Evolutionary conservation across 208 protist genomes (phyloP), one percentile per base, ranked within the genome.

Genomic region (Wallacemonas sp.): DNA sequence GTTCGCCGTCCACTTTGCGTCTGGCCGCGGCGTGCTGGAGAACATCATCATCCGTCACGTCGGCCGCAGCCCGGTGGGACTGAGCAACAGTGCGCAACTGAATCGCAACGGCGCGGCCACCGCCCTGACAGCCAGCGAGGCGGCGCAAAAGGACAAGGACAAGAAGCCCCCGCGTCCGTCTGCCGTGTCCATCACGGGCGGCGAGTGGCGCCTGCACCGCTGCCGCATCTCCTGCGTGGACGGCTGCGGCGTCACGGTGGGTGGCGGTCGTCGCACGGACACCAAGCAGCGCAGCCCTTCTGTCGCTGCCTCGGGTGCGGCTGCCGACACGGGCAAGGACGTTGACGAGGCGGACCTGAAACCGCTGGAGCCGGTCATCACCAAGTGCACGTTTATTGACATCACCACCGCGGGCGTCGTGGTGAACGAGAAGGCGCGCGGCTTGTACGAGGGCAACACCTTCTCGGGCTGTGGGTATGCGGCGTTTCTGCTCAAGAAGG

Each of bases 21-120:
- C 83, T 0, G 88, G 88, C 32, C 74, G 69, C 14, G 88, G 88
- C 17, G 78, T 65, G 27, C 46, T 94, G 16, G 79, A 87, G 61
- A 91, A 94, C 74, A 90, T 94, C 56, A 75, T 90, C 29, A 80
- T 94, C 55, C 85, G 88, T 30, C 83, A 94, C 48, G 62, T 73
- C 24, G 83, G 76, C 48, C 55, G 67, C 33, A 44, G 41, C 49
- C 66, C 63, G 41, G n/a, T 46, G 21, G 65, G 44, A 46, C 44
- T 63, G 60, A 49, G 24, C 39, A 44, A 69, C 26, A 2, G 49
- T 26, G 26, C 19, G 23, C 56, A 64, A n/a, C 39, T 30, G 0
- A 67, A 52, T 21, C 36, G 49, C 38, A 11, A 57, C 26, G 43
- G 6, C 2, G 19, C 4, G 1, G 16, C 36, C 26, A 39, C 14